These are phyloP conservation scores for Fusarium zealandicum DNA, from an alignment of 2,329 filamentous ascomycete species.

Conservation along the genomic window DNA sequence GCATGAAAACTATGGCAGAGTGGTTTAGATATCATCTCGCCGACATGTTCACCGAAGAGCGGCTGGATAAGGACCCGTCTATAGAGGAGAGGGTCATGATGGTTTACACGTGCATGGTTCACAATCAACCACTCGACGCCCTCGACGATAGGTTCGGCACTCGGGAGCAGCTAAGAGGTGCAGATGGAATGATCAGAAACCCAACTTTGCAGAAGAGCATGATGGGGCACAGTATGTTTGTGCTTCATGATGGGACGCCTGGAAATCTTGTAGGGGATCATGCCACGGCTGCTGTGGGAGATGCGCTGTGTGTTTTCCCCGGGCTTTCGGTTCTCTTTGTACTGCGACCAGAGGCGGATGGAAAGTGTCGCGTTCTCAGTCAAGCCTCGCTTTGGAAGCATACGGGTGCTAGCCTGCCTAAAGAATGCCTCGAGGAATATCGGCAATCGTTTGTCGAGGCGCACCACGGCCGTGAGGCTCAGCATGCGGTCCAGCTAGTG, in stretches of 20 bases:
- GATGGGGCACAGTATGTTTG: slow-evolving; percentile 4
- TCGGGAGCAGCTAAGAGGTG: background rate
- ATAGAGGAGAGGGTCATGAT: slow-evolving; percentile 4
- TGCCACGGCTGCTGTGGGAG: background rate
- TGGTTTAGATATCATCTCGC: slow-evolving; percentile 10
- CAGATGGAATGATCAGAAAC: background rate
- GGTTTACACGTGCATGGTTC: slow-evolving; percentile 14
- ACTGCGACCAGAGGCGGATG: no score
- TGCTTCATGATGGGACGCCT: slow-evolving; percentile 1
- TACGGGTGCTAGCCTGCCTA: no score
- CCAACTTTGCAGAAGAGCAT: background rate
- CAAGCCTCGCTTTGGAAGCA: no score
- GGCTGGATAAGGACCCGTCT: background rate
- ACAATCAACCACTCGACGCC: background rate
- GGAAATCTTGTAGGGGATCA: background rate
- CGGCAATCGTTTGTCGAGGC: no score
- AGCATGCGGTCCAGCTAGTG: no score
- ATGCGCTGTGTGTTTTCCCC: slow-evolving; percentile 5
- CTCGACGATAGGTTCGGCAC: background rate
- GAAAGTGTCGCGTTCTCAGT: no score
- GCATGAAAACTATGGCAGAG: slow-evolving; percentile 1
- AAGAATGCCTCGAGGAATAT: no score
- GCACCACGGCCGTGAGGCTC: no score
- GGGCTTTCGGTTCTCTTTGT: background rate
- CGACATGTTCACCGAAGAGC: slow-evolving; percentile 2